These are phyloP conservation scores for Pseudogymnoascus sp. DNA, from an alignment of 2,329 filamentous ascomycete genomes.

Conservation along the genomic window DNA sequence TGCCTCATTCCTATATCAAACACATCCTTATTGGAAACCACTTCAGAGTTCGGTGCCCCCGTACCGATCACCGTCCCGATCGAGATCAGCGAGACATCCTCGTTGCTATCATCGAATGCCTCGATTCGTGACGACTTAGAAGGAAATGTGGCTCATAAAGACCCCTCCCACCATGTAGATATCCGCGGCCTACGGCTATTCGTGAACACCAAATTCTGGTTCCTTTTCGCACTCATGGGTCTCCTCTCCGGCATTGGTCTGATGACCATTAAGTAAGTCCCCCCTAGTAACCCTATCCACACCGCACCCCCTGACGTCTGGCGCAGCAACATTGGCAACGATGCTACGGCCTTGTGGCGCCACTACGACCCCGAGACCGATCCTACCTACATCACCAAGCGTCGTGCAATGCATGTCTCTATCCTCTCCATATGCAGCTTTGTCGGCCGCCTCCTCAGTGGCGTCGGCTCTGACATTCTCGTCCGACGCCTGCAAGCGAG, in stretches of 20 bases:
- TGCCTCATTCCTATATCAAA: constrained; percentile 27
- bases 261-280: constrained; percentile 94
- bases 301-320: neutral
- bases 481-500: constrained; percentile 73
- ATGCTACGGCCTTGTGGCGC: constrained; percentile 80
- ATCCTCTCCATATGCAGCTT: constrained; percentile 89
- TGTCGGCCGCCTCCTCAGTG: constrained; percentile 67
- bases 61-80: constrained; percentile 22
- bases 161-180: constrained; percentile 77
- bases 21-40: constrained; percentile 25
- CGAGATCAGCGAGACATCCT: constrained; percentile 67
- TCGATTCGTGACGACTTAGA: constrained; percentile 26
- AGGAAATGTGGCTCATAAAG: constrained; percentile 56
- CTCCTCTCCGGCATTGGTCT: constrained; percentile 87
- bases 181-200: constrained; percentile 77
- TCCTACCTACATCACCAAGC: constrained; percentile 67
- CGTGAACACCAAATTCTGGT: constrained; percentile 74
- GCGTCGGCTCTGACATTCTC: constrained; percentile 84
- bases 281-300: neutral
- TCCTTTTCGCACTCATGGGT: constrained; percentile 78
- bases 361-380: constrained; percentile 68
- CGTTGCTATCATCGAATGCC: constrained; percentile 62
- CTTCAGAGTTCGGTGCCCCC: constrained; percentile 23
- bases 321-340: constrained; percentile 83
- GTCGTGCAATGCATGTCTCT: constrained; percentile 87